Evolutionary conservation across 1,284 basidiomycete genomes (phyloP), one percentile per base, ranked within the genome.

Genomic region (Marasmius sp.): DNA sequence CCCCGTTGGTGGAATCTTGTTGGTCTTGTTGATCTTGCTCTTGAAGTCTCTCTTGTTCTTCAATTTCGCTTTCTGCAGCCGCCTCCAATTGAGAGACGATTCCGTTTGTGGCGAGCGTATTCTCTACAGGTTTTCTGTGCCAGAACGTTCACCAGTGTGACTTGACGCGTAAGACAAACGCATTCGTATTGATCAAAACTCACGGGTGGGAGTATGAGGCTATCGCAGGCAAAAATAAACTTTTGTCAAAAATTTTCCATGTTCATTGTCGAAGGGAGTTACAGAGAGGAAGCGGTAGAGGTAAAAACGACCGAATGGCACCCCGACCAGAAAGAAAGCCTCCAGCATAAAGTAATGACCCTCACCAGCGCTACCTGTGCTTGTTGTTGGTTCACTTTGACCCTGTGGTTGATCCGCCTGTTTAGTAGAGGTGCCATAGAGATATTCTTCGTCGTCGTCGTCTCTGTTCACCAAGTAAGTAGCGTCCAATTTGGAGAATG

Each of bases 401-500:
- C 77, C 71, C 52, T 73, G 69, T 71, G 20, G 75, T 70, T 51
- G 85, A 79, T 64, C 81, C 81, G 36, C 22, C 22, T 34, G 6
- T 36, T 57, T 54, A 22, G 62, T 49, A 55, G 59, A 61, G 3
- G 58, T 38, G 67, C 89, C 89, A 67, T 91, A 91, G 63, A 91
- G 77, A 72, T 87, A 91, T 50, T 87, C 89, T 72, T 91, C 89
- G 74, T 91, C 88, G 74, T 90, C 89, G 71, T 89, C 87, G 45
- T 50, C 65, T 62, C 64, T 60, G 61, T 47, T n/a, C 41, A 52
- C 65, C 60, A 43, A 39, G 16, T 36, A 54, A 54, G 27, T 38
- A 34, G 37, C 34, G 9, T 1, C 33, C 14, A 37, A 37, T 18
- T 38, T n/a, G 0, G n/a, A 12, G 9, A 37, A 8, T 11, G 38